Evolutionary conservation across 495 filamentous ascomycete species (phyloP), one percentile per base, ranked within the genome.

Genomic region (Tuber brumale): DNA sequence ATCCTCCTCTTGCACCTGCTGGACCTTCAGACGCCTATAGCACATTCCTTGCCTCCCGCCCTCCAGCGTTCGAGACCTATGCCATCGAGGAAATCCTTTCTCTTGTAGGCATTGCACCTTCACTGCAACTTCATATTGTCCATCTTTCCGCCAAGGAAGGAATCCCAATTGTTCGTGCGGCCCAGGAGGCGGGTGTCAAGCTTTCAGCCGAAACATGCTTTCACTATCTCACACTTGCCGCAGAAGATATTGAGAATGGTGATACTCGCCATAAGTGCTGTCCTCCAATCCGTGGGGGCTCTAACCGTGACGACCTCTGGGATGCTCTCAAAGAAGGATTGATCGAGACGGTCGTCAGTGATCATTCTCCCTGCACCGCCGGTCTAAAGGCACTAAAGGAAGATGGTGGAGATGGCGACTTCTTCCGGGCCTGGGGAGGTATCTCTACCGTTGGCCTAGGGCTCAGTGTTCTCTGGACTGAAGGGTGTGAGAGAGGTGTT

Each of bases 251-350:
- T 71, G 87, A 89, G 71, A 89, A 95, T 70, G 95, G 95, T 44
- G 95, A 99, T 84, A 97, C 95, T 31, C 86, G 95, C 75, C 94
- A 97, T 86, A 99, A 99, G 85, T 99, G 95, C 87, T 99, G 95
- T 84, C 95, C 95, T 18, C 95, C 95, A 0, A 98, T 99, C 84
- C 92, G 95, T 37, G 89, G 88, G 41, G 88, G 92, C 77, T 82
- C 88, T 27, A 99, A 99, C 86, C 94, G 95, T 79, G 92, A 97
- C 79, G 89, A 89, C 41, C 88, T 99, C 2, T 99, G 95, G 95
- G 88, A 88, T 10, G 94, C 97, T 82, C 85, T 97, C 12, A 85
- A 88, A 72, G 86, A 88, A 75, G 86, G 87, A 0, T 92, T 96
- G 80, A 94, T 99, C 84, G 89, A 91, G 83, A 98, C 95, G 0